Evolutionary conservation across 2,329 filamentous ascomycete species (phyloP), one percentile per base, ranked within the genome.

Genomic region (Plenodomus tracheiphilus): DNA sequence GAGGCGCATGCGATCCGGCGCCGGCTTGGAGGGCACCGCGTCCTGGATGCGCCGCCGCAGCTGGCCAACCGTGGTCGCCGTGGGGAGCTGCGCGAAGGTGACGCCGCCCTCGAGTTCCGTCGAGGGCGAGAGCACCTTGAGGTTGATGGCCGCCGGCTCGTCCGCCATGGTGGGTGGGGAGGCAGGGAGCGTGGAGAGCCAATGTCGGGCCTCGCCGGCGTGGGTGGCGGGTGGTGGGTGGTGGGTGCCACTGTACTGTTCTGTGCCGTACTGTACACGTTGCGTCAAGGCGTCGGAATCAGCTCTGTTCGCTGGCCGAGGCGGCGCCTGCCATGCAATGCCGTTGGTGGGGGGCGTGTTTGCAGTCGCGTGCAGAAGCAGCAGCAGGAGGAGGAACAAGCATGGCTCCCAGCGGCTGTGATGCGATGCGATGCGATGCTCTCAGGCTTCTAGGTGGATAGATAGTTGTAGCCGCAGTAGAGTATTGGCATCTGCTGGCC

Each of bases 1-100:
- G 49, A 86, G 65, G 37, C 82, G 75, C 70, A 85, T 83, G 37
- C 73, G 69, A 36, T 72, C 71, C 4, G 64, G 56, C 5, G 60
- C 53, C 5, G 72, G 72, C 39, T 60, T 61, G 2, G 65, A 66
- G 34, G 79, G 73, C n/a, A 84, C 65, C 9, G 73, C 68, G 49
- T 77, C 62, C 39, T 77, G 74, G 46, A 86, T 80, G 45, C 72
- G 76, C 37, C 73, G 61, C 54, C 81, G 82, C n/a, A 86, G 70
- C 41, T 78, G 72, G 17, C 69, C 74, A 40, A 86, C 66, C 2
- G 79, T 84, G 2, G 66, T 73, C 3, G 64, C 49, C 8, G 68
- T 55, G 54, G 71, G 62, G 20, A 74, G 47, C n/a, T 62, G 48
- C 19, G 54, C 45, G 21, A 74, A 60, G 28, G 46, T 57, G 39